Evolutionary conservation across 169 alveolate genomes (phyloP), one percentile per base, ranked within the genome.

Genomic region (Babesia bovis): DNA sequence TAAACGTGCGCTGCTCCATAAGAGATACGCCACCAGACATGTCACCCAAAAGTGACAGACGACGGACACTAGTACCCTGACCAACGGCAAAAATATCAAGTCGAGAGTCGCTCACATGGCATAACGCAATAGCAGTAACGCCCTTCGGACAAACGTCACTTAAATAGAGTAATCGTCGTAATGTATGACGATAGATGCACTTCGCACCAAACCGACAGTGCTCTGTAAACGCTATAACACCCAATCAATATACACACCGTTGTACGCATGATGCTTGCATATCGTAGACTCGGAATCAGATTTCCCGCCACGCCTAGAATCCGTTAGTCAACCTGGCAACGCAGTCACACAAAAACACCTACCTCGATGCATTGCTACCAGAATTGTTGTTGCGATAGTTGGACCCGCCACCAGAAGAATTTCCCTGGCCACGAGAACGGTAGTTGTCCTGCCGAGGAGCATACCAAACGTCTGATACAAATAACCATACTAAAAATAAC

Each of bases 141-240:
- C 88, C 88, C 40, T 69, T 68, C 15, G 50, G 66, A 41, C 69
- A 65, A 26, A 71, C 68, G 33, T 81, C 88, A 6, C 17, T 45
- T 47, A 81, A 49, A 38, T 23, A 36, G 42, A 60, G 44, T 0
- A 81, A 50, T 3, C 88, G 41, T 61, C 49, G 55, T 28, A 81
- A 41, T 28, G 63, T 32, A 67, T 81, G 88, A 12, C 40, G 38
- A 59, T 70, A 70, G 40, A 73, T 49, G 45, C 88, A 81, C 49
- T 69, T 70, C 58, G 57, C 47, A 19, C 88, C 88, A 35, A 61
- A 81, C 25, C 88, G 75, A 26, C 88, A 81, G n/a, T 51, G 83
- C 21, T 81, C 88, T 71, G 78, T 4, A 38, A n/a, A 0, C 4
- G 61, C 28, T 49, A 23, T 26, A 9, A 25, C 26, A 17, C 6